Evolutionary conservation across 768 basidiomycete species (phyloP).

Genomic region (Auriscalpium microsporum): DNA sequence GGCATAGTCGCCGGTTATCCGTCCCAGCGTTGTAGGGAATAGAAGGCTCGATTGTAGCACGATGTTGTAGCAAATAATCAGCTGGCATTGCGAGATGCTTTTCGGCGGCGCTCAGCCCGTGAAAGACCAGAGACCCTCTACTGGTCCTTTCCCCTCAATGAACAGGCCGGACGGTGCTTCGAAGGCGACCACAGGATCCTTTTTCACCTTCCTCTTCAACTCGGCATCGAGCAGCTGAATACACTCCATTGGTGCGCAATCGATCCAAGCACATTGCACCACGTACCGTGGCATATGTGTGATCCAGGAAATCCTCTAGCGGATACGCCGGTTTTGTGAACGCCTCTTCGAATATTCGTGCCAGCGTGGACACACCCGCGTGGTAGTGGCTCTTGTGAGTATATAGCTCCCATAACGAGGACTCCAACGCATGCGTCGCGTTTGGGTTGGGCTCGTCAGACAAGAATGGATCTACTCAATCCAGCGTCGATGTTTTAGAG

Average conservation of each 20-base stretch:
- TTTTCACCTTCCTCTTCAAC: slow-evolving; percentile 66
- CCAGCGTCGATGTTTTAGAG: not conserved
- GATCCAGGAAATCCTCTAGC: slow-evolving; percentile 95
- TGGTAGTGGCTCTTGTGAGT: slow-evolving; percentile 80
- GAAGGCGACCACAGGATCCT: slow-evolving; percentile 51
- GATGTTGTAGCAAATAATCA: slow-evolving; percentile 1
- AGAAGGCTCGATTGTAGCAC: slow-evolving; percentile 1
- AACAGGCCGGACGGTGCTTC: slow-evolving; percentile 18
- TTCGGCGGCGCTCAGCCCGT: slow-evolving; percentile 1
- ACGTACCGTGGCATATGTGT: slow-evolving; percentile 77
- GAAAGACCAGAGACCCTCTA: slow-evolving; percentile 28
- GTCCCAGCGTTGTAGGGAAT: not conserved
- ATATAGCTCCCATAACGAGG: slow-evolving; percentile 89
- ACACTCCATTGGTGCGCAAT: not conserved
- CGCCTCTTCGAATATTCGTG: slow-evolving; percentile 78
- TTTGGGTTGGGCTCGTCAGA: slow-evolving; percentile 61
- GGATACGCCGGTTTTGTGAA: slow-evolving; percentile 91
- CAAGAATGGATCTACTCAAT: slow-evolving; percentile 57
- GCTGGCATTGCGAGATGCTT: not conserved
- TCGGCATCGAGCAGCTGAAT: slow-evolving; percentile 82
- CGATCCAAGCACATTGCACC: slow-evolving; percentile 1
- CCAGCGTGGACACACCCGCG: slow-evolving; percentile 76
- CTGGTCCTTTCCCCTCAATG: slow-evolving; percentile 31
- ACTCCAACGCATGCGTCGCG: slow-evolving; percentile 70
- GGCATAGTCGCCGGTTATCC: not conserved